phyloP scores from a whole-genome alignment of 2,329 filamentous ascomycete genomes.

The Knoxdaviesia proteae region DNA sequence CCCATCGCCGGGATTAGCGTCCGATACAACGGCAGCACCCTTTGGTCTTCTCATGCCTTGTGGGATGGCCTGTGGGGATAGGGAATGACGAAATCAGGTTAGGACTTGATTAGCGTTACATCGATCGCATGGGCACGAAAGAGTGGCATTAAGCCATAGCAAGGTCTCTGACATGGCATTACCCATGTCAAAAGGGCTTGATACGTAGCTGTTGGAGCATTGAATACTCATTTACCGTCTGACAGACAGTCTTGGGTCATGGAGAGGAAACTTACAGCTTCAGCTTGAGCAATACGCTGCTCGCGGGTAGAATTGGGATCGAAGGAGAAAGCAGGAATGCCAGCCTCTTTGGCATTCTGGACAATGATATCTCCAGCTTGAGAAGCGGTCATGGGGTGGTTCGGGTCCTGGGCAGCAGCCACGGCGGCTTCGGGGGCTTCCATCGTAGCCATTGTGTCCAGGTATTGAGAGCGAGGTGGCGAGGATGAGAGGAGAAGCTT shows the following conservation, averaged over 20 bases:
- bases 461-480: background rate
- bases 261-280: constrained; percentile 37
- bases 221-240: no score
- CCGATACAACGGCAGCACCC: constrained; percentile 53
- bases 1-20: constrained; percentile 50
- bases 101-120: no score
- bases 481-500: background rate
- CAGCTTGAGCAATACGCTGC: constrained; percentile 64
- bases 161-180: no score
- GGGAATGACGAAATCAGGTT: background rate
- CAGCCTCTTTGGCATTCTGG: constrained; percentile 57
- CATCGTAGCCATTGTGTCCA: constrained; percentile 2
- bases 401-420: constrained; percentile 53
- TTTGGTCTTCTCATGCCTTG: constrained; percentile 43
- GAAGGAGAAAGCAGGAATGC: constrained; percentile 65
- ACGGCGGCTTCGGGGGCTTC: constrained; percentile 44
- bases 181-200: no score
- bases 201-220: no score
- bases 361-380: constrained; percentile 56
- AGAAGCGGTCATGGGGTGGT: constrained; percentile 44
- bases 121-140: background rate
- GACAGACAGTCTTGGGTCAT: background rate
- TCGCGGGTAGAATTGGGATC: constrained; percentile 67
- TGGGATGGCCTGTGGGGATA: constrained; percentile 31
- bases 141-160: no score